Evolutionary conservation across 2,329 filamentous ascomycete genomes (phyloP), one percentile per base, ranked within the genome.

Genomic region (Cladosporium velox): DNA sequence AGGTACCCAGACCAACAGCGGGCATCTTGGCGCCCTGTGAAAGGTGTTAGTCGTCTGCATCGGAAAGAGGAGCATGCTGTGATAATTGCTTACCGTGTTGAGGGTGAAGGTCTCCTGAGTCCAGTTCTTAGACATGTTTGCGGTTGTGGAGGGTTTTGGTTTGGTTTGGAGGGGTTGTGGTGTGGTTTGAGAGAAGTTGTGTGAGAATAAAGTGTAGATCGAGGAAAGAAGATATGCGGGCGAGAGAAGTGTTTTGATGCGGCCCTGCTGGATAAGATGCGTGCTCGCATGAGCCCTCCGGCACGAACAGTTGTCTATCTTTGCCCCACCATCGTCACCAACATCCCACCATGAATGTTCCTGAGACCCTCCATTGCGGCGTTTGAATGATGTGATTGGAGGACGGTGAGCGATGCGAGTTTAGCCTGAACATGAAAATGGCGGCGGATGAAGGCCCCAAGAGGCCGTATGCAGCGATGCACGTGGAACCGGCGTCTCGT

Each of bases 101-200:
- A 87, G 85, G 54, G 81, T 83, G 75, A 81, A 85, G 21, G 76
- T 78, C 73, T 78, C 72, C 70, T 81, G 78, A 24, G 71, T 72
- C 71, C 71, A 72, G 60, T 67, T 64, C 60, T 67, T 64, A 41
- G 66, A 57, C 66, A 67, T 67, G 63, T 18, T 65, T 65, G 63
- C 63, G 55, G 44, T 59, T 51, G 28, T 63, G 49, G 44, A 32
- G 30, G 18, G 57, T 41, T 41, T 15, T 49, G 34, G 32, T 30
- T 38, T 47, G 26, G 32, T 30, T 61, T 24, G 28, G 34, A 35
- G 30, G 47, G n/a, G 51, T 57, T n/a, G 8, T 30, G 4, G 49
- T 32, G 32, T 55, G 24, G 26, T 18, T 30, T 34, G 35, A 44
- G 35, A 55, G 34, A 57, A 55, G 51, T 38, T 28, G 51, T 24